These are phyloP conservation scores for Paraconiothyrium sp. DNA, from an alignment of 2,329 filamentous ascomycete species.

Conservation along the genomic window DNA sequence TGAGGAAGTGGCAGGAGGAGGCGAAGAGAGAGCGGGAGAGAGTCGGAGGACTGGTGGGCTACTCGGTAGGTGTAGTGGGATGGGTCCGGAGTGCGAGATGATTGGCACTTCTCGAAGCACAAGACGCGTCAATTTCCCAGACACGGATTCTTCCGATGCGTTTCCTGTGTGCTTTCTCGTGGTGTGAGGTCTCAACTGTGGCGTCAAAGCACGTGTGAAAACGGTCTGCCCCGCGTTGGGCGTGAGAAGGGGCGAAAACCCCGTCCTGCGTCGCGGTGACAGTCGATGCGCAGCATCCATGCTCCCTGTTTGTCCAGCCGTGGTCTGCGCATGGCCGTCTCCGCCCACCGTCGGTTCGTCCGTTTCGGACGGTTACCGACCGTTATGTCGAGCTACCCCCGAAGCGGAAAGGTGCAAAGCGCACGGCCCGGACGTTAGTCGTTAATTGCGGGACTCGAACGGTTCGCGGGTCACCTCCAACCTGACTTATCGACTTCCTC, in stretches of 20 bases:
- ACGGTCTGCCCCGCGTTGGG: not conserved
- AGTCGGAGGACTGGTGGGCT: slow-evolving; percentile 81
- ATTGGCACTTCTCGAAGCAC: slow-evolving; percentile 1
- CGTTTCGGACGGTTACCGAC: not conserved
- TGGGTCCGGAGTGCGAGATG: slow-evolving; percentile 71
- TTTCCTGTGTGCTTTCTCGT: not conserved
- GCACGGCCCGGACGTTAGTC: slow-evolving; percentile 14
- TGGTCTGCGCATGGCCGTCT: not conserved
- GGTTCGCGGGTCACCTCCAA: not conserved
- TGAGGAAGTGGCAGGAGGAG: slow-evolving; percentile 75
- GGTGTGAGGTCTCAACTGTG: not conserved
- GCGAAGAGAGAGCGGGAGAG: slow-evolving; percentile 77
- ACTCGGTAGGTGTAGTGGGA: slow-evolving; percentile 84
- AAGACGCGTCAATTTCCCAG: not conserved
- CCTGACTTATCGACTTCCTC: slow-evolving; percentile 25
- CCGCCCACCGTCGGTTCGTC: not conserved
- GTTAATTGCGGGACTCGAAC: not conserved
- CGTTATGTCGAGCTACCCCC: not conserved
- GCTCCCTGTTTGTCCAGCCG: not conserved
- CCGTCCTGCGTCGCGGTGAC: not conserved
- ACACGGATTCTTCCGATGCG: not conserved
- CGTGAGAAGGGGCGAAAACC: not conserved
- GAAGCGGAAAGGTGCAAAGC: slow-evolving; percentile 3
- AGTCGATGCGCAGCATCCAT: no score
- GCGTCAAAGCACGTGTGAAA: not conserved